Conservation (phyloP, 2,329 filamentous ascomycete genomes). For the Aureobasidium zeae region DNA sequence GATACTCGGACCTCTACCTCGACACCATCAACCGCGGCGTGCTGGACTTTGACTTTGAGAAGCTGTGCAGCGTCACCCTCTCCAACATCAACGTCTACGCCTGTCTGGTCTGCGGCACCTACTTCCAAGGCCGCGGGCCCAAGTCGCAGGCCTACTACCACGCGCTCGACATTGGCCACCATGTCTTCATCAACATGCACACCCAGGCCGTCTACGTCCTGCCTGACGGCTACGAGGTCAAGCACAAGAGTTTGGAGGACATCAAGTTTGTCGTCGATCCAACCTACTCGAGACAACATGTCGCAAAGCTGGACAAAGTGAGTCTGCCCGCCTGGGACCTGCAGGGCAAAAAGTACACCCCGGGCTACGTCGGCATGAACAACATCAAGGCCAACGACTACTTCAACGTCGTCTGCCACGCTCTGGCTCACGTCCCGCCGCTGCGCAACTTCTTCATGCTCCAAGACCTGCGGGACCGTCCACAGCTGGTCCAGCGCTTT, state of each 20-base stretch:
- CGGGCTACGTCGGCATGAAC: constrained; percentile 97
- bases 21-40: constrained; percentile 91
- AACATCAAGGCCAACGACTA: constrained; percentile 99
- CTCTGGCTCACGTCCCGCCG: constrained; percentile 79
- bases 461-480: constrained; percentile 62
- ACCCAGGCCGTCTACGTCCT: constrained; percentile 85
- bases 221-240: constrained; percentile 94
- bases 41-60: constrained; percentile 97
- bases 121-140: constrained; percentile 86
- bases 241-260: constrained; percentile 87
- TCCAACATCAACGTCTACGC: constrained; percentile 99
- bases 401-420: constrained; percentile 88
- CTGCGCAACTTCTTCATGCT: constrained; percentile 87
- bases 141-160: constrained; percentile 98
- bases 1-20: constrained; percentile 92
- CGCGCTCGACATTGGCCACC: constrained; percentile 86
- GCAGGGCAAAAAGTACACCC: constrained; percentile 73
- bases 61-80: constrained; percentile 88
- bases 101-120: constrained; percentile 94
- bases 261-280: constrained; percentile 98
- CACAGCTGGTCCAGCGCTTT: constrained; percentile 80
- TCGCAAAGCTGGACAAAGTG: constrained; percentile 65
- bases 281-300: constrained; percentile 69
- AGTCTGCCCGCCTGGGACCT: constrained; percentile 63
- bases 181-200: constrained; percentile 97